These are phyloP conservation scores for Nicotiana otophora DNA, from an alignment of 257 asterid species.

Conservation along the genomic window DNA sequence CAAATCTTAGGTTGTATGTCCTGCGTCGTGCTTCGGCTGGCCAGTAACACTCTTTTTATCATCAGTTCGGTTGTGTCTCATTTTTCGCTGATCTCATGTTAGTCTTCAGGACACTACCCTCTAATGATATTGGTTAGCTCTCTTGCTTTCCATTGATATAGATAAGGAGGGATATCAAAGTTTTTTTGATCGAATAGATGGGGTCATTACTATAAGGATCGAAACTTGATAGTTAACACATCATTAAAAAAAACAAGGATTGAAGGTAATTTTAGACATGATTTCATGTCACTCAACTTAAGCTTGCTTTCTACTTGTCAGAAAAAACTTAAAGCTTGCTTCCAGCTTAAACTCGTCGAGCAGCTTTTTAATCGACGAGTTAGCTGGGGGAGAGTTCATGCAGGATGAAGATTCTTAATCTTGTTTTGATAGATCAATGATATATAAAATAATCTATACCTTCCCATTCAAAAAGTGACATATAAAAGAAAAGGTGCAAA, in stretches of 20 bases:
- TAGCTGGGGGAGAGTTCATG: background rate
- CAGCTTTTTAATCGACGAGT: background rate
- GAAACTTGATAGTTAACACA: background rate
- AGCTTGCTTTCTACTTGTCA: background rate
- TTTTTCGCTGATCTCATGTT: background rate
- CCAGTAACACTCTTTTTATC: background rate
- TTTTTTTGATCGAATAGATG: background rate
- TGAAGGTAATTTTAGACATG: background rate
- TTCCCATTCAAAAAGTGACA: too few relatives aligned
- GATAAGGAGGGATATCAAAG: background rate
- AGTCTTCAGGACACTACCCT: background rate
- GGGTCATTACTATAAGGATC: background rate
- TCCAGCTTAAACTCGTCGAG: background rate
- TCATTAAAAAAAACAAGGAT: background rate
- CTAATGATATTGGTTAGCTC: background rate
- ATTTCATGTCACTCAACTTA: background rate
- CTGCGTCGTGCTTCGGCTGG: background rate
- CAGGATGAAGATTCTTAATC: background rate
- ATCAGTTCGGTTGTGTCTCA: background rate
- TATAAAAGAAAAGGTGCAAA: background rate
- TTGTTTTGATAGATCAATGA: background rate
- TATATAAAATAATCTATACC: background rate
- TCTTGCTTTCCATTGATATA: background rate
- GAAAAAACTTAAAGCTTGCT: background rate
- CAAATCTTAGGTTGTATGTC: background rate